Base-by-base conservation (phyloP, 1,284 basidiomycete species). In the Cryptococcus maquisensis region DNA sequence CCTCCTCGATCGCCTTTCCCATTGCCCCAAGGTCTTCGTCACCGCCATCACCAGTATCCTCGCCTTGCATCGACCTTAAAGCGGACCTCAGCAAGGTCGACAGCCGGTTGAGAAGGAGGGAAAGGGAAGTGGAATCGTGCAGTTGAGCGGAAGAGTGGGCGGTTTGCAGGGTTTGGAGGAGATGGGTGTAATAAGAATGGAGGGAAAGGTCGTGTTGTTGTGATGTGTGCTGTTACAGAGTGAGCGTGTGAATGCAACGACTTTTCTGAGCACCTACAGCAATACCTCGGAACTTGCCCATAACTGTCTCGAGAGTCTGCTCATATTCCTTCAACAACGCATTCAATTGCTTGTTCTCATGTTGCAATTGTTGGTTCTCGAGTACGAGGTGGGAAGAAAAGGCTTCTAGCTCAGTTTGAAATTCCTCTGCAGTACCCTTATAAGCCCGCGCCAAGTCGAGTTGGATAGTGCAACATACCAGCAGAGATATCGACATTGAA, bases 401-500 rank as follows among this genome's bases (percentile, higher is more conserved):
- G 26, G 88, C 83, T 75, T 98, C 95, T 4, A 98, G 78, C 72
- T 96, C 93, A 3, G 90, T 90, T 65, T 94, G 87, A 75, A 98
- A 97, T 42, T 82, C 79, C 81, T 98, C 95, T 97, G 73, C 32
- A 47, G 9, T 8, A 1, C 2, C 12, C 20, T 41, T 41, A 16
- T 9, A 37, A 24, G 12, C 15, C 2, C 13, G 15, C 16, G 42
- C 23, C 50, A 8, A 7, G n/a, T 23, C 37, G n/a, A 37, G 9
- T 36, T 20, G 24, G 1, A 40, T 7, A 15, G 13, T 16, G 24
- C 23, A 13, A 66, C 82, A 52, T 67, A 85, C 84, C 90, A 83
- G 94, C 86, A 38, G 89, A 84, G 36, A 98, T 84, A 72, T 98
- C 95, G n/a, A 87, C 84, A 74, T 98, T 98, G 77, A 90, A 91